Base-by-base conservation (phyloP, 1,284 basidiomycete species). In the Coniophora puteana region DNA sequence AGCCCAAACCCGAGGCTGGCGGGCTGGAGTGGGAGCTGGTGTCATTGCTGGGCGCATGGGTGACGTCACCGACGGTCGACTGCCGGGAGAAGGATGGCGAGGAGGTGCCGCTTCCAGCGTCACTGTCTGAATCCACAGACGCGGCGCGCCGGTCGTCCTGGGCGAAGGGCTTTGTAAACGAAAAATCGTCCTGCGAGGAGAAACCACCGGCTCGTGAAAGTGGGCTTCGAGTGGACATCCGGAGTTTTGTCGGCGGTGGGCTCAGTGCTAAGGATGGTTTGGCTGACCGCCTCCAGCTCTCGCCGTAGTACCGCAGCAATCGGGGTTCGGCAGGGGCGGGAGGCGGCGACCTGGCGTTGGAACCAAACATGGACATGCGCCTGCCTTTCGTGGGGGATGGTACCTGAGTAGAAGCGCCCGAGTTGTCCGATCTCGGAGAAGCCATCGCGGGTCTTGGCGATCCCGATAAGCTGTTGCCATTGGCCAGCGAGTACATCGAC, bases 311-410 rank as follows among this genome's bases (percentile, higher is more conserved):
- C 51, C 58, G 72, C 42, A 83, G 65, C 1, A 74, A 67, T 4
- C 66, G 63, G 2, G 80, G 79, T 38, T 77, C 74, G 8, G 65
- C 57, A 0, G 69, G 69, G 0, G 81, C 79, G 3, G 80, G 78
- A 8, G 67, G 69, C 3, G 46, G 57, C 2, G 24, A 45, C 3
- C 36, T 24, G 13, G 28, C 43, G 3, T 21, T 18, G 3, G 16
- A 3, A 14, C 49, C 41, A 22, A 63, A 63, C 31, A 63, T 36
- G 4, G 61, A 63, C 16, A 45, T 27, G 10, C 39, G 58, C 17
- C 46, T 50, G 17, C 28, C 5, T 26, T 26, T 47, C 40, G 51
- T 46, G n/a, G 14, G 7, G 29, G 8, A 18, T 31, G 8, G 14
- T 14, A 6, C 6, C 8, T 7, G 20, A n/a, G n/a, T n/a, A n/a